Conservation (phyloP, 2,329 filamentous ascomycete species). For the Aureobasidium mangrovei region DNA sequence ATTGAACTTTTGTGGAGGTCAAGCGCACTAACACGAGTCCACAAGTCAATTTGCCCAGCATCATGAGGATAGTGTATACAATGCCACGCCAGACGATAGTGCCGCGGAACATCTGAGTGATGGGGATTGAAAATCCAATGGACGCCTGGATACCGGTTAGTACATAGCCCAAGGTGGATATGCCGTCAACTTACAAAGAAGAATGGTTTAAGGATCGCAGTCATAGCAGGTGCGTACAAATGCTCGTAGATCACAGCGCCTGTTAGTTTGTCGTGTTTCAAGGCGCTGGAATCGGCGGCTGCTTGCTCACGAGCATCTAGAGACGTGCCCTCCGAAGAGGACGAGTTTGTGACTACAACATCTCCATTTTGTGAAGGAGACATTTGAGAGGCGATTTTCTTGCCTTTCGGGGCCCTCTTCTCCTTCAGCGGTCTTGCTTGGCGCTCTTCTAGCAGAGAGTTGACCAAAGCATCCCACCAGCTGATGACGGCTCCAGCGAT, state of each 20-base stretch:
- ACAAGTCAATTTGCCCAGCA: conserved; percentile 38
- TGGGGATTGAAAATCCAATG: conserved; percentile 71
- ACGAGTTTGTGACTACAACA: too few relatives aligned
- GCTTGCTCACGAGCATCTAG: background rate
- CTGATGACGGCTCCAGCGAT: conserved; percentile 47
- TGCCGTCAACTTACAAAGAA: conserved; percentile 49
- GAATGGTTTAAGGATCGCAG: conserved; percentile 53
- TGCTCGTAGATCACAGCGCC: conserved; percentile 31
- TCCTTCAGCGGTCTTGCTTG: background rate
- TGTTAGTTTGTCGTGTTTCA: background rate
- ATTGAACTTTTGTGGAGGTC: conserved; percentile 18
- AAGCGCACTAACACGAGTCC: conserved; percentile 35
- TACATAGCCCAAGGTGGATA: background rate
- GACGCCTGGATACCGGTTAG: conserved; percentile 40
- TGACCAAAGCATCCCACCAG: conserved; percentile 46
- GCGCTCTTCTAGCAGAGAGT: background rate
- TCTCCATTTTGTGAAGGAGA: background rate
- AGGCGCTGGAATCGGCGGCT: background rate
- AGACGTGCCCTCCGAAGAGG: background rate
- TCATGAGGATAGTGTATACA: conserved; percentile 65
- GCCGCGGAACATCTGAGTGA: conserved; percentile 58
- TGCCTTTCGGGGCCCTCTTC: background rate
- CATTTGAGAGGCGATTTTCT: background rate
- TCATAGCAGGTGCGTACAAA: conserved; percentile 39
- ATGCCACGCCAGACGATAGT: conserved; percentile 62